These are phyloP conservation scores for Kentomonas sorsogonicus DNA, from an alignment of 208 protist genomes.

Conservation along the genomic window DNA sequence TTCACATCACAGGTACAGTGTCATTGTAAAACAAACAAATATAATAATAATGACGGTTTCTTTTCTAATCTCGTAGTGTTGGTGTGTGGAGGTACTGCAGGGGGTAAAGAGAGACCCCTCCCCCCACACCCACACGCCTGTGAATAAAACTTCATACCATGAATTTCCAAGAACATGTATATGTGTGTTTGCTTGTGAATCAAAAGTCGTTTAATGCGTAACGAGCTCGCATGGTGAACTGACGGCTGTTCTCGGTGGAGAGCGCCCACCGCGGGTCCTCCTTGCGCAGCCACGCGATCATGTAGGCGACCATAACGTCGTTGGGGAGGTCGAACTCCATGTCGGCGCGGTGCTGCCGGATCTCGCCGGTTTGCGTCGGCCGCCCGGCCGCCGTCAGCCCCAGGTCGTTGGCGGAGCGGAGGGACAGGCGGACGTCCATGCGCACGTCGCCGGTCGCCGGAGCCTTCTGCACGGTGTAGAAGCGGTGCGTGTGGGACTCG, in stretches of 20 bases:
- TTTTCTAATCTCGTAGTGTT: neutral
- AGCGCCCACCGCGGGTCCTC: slow-evolving; percentile 89
- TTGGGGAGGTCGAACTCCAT: slow-evolving; percentile 87
- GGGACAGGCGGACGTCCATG: slow-evolving; percentile 76
- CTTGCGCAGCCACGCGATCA: slow-evolving; percentile 90
- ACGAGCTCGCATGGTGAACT: slow-evolving; percentile 75
- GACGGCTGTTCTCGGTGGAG: slow-evolving; percentile 85
- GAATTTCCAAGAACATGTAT: neutral
- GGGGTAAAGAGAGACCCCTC: neutral
- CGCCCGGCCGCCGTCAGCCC: slow-evolving; percentile 62
- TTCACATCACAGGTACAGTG: too few species aligned
- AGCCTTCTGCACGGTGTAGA: slow-evolving; percentile 86
- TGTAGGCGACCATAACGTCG: slow-evolving; percentile 83
- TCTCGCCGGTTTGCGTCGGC: slow-evolving; percentile 79
- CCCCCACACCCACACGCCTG: neutral
- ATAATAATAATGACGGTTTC: neutral
- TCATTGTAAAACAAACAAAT: too few species aligned
- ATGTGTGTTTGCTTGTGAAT: neutral
- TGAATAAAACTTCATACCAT: neutral
- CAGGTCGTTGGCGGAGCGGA: slow-evolving; percentile 82
- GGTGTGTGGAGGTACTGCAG: neutral
- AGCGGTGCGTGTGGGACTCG: slow-evolving; percentile 63
- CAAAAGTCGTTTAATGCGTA: slow-evolving; percentile 86
- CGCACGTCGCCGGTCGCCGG: slow-evolving; percentile 77
- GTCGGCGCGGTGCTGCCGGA: slow-evolving; percentile 71